Evolutionary conservation across 139 green algal species (phyloP).

Genomic region (Desmodesmus armatus): DNA sequence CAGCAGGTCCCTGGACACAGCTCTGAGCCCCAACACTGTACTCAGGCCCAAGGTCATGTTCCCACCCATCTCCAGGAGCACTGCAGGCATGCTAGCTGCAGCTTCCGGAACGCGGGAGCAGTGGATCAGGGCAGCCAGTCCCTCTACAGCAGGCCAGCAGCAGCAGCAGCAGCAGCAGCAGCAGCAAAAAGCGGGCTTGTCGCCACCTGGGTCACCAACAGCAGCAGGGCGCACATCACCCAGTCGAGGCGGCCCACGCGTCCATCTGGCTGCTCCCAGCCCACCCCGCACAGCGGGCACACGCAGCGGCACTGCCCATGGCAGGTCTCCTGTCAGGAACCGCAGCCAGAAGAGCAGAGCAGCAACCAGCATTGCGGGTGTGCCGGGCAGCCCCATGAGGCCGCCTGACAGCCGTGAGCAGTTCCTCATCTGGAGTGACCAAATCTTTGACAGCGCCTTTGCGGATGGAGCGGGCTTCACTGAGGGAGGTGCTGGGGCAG

Average conservation of each 20-base stretch:
- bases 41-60: constrained; percentile 64
- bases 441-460: constrained; percentile 72
- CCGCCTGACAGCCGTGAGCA: constrained; percentile 35
- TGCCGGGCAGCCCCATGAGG: constrained; percentile 38
- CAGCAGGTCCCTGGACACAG: constrained; percentile 16
- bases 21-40: constrained; percentile 1
- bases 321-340: not conserved
- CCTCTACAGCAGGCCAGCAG: not conserved
- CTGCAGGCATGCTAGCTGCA: not conserved
- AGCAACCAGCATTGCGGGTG: constrained; percentile 12
- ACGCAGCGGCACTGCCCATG: not conserved
- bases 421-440: constrained; percentile 71
- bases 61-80: constrained; percentile 53
- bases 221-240: no score
- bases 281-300: not conserved
- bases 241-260: no score
- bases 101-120: not conserved
- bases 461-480: constrained; percentile 36
- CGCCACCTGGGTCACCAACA: not conserved
- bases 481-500: no score
- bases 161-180: no score
- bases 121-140: constrained; percentile 7
- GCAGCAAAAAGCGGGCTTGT: no score
- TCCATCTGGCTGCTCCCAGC: not conserved
- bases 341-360: constrained; percentile 31